Conservation (phyloP, 208 protist species). For the Acanthamoeba polyphaga region DNA sequence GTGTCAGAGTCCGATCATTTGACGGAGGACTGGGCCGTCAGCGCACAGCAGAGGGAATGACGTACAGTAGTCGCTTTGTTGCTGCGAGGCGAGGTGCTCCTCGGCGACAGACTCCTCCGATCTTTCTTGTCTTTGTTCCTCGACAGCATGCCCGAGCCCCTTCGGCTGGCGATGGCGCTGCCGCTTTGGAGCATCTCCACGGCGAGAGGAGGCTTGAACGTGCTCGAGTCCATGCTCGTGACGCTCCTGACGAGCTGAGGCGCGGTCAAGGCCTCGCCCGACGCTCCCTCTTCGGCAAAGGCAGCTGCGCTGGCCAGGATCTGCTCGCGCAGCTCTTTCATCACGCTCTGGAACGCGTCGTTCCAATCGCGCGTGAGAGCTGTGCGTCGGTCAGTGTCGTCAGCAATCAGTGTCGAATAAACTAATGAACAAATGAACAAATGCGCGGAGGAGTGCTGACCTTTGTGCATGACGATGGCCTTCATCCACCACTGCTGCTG, state of each 20-base stretch:
- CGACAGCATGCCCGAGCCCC: neutral
- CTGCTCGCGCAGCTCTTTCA: constrained; percentile 10
- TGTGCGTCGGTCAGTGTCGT: neutral
- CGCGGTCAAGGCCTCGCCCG: neutral
- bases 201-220: neutral
- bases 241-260: neutral
- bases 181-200: neutral
- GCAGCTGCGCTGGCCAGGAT: neutral
- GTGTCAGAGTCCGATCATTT: too few relatives aligned
- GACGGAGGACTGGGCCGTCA: too few relatives aligned
- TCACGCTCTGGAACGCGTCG: neutral
- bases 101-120: neutral
- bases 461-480: neutral
- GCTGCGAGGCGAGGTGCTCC: too few relatives aligned
- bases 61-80: too few relatives aligned
- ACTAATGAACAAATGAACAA: too few relatives aligned
- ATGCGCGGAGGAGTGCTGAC: neutral
- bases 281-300: neutral
- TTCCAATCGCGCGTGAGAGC: constrained; percentile 1
- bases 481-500: constrained; percentile 6
- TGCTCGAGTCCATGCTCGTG: neutral
- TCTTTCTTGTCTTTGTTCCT: neutral
- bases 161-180: neutral
- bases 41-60: too few relatives aligned
- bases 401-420: too few relatives aligned